These are phyloP conservation scores for Trichosporon ovoides DNA, from an alignment of 1,284 basidiomycete genomes.

Conservation along the genomic window DNA sequence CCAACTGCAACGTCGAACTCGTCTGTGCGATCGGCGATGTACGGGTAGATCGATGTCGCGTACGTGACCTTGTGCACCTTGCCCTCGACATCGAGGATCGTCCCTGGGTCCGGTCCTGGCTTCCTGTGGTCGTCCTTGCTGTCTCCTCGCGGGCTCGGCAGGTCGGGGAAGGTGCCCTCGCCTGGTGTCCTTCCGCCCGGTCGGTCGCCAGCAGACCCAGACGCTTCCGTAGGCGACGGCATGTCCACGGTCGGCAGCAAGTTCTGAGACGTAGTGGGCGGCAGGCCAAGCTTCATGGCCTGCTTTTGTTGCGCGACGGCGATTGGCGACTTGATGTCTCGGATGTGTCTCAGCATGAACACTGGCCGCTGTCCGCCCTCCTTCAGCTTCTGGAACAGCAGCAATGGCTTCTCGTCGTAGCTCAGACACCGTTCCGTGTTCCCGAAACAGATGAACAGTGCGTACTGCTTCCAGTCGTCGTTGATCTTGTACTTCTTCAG, in stretches of 20 bases:
- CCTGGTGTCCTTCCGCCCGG: conserved; percentile 24
- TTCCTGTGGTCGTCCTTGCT: conserved; percentile 19
- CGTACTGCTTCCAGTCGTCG: conserved; percentile 98
- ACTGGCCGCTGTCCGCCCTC: conserved; percentile 96
- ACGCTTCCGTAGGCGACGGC: conserved; percentile 35
- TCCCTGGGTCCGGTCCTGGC: conserved; percentile 15
- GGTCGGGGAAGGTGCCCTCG: conserved; percentile 38
- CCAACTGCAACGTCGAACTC: conserved; percentile 96
- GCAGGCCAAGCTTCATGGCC: conserved; percentile 51
- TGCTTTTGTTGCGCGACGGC: conserved; percentile 92
- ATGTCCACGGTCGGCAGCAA: conserved; percentile 35
- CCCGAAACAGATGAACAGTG: conserved; percentile 97
- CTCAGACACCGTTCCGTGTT: conserved; percentile 89
- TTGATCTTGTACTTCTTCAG: conserved; percentile 99
- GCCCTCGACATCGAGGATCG: conserved; percentile 40
- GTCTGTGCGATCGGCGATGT: conserved; percentile 93
- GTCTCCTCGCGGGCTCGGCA: conserved; percentile 37
- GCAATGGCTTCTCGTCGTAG: conserved; percentile 95
- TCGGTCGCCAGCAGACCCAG: neutral
- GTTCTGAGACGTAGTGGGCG: conserved; percentile 26
- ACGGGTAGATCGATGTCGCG: conserved; percentile 56
- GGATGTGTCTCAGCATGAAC: conserved; percentile 96
- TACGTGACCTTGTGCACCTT: conserved; percentile 46
- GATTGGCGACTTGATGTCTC: conserved; percentile 92
- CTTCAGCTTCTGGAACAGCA: conserved; percentile 95